These are phyloP conservation scores for Talaromyces amestolkiae DNA, from an alignment of 2,329 filamentous ascomycete species.

Conservation along the genomic window DNA sequence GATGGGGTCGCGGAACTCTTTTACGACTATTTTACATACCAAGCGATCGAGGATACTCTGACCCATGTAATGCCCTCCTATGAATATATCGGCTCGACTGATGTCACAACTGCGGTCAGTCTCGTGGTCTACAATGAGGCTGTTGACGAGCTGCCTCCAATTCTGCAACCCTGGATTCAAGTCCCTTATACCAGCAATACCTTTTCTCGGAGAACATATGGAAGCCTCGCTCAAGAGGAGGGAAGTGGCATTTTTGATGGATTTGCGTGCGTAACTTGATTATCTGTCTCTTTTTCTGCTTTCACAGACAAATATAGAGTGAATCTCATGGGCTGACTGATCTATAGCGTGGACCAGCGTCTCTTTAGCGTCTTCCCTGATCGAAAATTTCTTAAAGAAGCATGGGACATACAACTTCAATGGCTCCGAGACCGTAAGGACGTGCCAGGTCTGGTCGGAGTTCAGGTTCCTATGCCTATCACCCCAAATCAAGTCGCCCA, in stretches of 20 bases:
- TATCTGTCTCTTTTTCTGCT: too few relatives aligned
- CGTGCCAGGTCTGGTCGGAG: background rate
- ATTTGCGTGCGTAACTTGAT: background rate
- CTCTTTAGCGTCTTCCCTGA: background rate
- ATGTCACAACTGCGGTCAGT: background rate
- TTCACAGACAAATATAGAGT: background rate
- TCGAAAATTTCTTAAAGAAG: background rate
- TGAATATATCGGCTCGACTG: background rate
- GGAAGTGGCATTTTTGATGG: background rate
- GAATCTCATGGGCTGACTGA: background rate
- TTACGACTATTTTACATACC: background rate
- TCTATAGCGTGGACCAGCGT: background rate
- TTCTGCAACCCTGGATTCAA: background rate
- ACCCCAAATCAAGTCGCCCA: background rate
- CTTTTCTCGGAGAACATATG: background rate
- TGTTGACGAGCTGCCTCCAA: background rate
- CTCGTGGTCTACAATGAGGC: background rate
- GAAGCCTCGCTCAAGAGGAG: background rate
- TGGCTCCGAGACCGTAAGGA: background rate
- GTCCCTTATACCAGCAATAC: background rate
- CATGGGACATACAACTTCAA: background rate
- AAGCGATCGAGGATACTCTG: background rate
- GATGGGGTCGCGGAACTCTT: background rate
- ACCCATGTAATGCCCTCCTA: background rate
- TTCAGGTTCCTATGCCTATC: background rate